Evolutionary conservation across 1,139 yeast species (phyloP).

Genomic region (Yamadazyma blattariae): DNA sequence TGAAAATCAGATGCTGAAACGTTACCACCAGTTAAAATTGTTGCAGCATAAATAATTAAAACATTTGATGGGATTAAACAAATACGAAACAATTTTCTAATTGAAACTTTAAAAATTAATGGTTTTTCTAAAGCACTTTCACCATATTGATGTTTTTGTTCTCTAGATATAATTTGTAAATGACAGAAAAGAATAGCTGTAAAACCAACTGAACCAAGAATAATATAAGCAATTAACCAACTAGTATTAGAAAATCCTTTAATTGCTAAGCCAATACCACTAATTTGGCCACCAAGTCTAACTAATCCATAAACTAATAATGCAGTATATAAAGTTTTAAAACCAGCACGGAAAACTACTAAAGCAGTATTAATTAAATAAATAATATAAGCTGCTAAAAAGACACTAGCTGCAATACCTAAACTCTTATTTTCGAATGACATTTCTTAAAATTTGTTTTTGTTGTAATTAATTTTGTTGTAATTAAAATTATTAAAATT

Average conservation of each 20-base stretch:
- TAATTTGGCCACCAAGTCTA: slow-evolving; percentile 30
- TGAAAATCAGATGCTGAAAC: slow-evolving; percentile 14
- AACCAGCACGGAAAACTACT: slow-evolving; percentile 19
- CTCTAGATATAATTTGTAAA: slow-evolving; percentile 23
- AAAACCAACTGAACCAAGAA: slow-evolving; percentile 39
- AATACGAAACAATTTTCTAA: slow-evolving; percentile 16
- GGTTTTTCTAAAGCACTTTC: slow-evolving; percentile 3
- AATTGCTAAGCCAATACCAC: slow-evolving; percentile 33
- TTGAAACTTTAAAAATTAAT: no score
- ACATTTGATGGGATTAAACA: slow-evolving; percentile 33
- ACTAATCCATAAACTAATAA: slow-evolving; percentile 28
- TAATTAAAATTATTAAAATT: no score
- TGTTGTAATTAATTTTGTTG: no score
- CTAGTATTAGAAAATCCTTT: slow-evolving; percentile 24
- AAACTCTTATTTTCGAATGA: slow-evolving; percentile 15
- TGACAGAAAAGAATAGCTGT: slow-evolving; percentile 28
- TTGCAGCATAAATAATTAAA: slow-evolving; percentile 32
- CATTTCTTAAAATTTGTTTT: no score
- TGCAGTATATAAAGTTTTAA: slow-evolving; percentile 19
- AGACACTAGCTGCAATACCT: slow-evolving; percentile 34
- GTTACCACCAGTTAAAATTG: slow-evolving; percentile 23
- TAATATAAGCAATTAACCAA: slow-evolving; percentile 38
- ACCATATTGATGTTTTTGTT: slow-evolving; percentile 16
- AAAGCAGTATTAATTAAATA: slow-evolving; percentile 17
- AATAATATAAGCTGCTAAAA: slow-evolving; percentile 24